A percentile compares a stretch with the other conserved stretches of the same genome.
Conservation (phyloP, 179 eudicot genomes). For the Silene noctiflora region DNA sequence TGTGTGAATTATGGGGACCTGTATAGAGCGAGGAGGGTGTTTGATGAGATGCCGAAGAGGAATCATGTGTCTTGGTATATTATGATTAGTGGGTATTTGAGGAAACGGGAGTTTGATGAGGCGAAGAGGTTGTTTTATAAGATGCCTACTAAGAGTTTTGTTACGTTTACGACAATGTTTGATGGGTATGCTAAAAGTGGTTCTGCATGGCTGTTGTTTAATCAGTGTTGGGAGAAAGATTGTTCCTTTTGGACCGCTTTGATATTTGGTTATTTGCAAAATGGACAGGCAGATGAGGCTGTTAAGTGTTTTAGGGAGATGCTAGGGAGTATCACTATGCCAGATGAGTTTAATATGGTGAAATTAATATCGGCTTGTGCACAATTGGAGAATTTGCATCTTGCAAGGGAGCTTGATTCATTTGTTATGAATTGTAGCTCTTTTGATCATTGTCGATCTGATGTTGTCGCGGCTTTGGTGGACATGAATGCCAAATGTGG, state of each 20-base stretch:
- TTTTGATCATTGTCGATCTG: constrained; percentile 34
- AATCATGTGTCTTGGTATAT: constrained; percentile 52
- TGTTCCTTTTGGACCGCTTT: constrained; percentile 51
- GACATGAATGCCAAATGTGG: constrained; percentile 74
- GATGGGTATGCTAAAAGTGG: constrained; percentile 59
- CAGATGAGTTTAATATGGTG: constrained; percentile 50
- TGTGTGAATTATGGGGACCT: constrained; percentile 39
- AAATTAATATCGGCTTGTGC: constrained; percentile 70
- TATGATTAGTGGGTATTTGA: constrained; percentile 47
- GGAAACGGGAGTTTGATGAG: constrained; percentile 31
- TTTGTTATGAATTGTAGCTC: constrained; percentile 30
- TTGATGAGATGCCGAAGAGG: constrained; percentile 51
- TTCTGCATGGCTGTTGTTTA: constrained; percentile 51
- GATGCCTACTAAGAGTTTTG: constrained; percentile 44
- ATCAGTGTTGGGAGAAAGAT: constrained; percentile 41
- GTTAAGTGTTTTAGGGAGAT: constrained; percentile 40
- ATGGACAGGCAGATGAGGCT: constrained; percentile 48
- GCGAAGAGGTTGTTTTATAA: constrained; percentile 48
- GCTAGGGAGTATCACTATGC: constrained; percentile 33
- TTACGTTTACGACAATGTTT: constrained; percentile 45
- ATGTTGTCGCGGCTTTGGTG: constrained; percentile 55
- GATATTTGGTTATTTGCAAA: constrained; percentile 53
- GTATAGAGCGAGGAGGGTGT: constrained; percentile 35
- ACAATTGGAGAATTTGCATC: constrained; percentile 41
- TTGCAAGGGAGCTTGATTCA: constrained; percentile 56